A percentile compares a stretch with the other conserved stretches of the same genome.
These are phyloP conservation scores for Termitomyces eurrhizus DNA, from an alignment of 768 basidiomycete species.

Conservation along the genomic window DNA sequence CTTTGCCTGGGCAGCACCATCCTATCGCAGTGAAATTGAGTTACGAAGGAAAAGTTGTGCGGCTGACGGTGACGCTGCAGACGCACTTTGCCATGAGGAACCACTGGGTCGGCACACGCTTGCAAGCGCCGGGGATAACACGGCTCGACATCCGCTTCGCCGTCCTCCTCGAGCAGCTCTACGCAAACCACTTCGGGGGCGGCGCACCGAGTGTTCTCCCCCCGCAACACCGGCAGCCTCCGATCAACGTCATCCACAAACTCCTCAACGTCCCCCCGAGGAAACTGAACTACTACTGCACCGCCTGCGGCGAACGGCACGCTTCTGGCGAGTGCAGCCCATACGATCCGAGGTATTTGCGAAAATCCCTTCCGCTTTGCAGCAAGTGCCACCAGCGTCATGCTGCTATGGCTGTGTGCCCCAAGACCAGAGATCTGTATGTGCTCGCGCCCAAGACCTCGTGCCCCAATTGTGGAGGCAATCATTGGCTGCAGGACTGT, in stretches of 20 bases:
- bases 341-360: too few species aligned
- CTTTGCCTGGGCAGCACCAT: constrained; percentile 19
- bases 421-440: neutral
- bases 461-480: constrained; percentile 16
- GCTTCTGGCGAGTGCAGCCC: too few species aligned
- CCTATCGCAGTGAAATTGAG: constrained; percentile 17
- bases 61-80: constrained; percentile 16
- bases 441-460: neutral
- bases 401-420: constrained; percentile 7
- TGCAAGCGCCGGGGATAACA: constrained; percentile 37
- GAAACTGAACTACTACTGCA: neutral
- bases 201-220: neutral
- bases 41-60: constrained; percentile 7
- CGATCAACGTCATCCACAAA: neutral
- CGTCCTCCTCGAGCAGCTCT: constrained; percentile 30
- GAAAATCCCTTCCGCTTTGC: neutral
- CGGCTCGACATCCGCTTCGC: constrained; percentile 50
- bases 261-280: neutral
- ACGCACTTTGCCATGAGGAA: constrained; percentile 23
- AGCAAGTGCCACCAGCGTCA: neutral
- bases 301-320: constrained; percentile 6
- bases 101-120: neutral
- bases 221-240: neutral
- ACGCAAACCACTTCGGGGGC: neutral
- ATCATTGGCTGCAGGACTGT: constrained; percentile 19